phyloP scores from a whole-genome alignment of 768 basidiomycete species.

The Boletus sp. region DNA sequence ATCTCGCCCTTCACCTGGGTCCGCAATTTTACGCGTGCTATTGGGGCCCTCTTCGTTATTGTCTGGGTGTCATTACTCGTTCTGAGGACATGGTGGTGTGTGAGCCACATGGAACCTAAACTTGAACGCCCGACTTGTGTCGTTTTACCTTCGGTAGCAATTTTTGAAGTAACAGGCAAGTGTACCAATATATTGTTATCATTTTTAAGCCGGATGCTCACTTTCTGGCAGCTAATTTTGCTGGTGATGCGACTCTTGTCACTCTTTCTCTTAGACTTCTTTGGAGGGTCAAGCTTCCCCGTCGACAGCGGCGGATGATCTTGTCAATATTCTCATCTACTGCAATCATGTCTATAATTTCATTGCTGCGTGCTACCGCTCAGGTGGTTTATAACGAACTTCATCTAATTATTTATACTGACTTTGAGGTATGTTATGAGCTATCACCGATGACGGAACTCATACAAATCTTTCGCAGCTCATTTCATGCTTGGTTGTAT shows the following conservation, averaged over 20 bases:
- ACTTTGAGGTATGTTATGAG: too few species aligned
- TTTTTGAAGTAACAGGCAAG: conserved; percentile 8
- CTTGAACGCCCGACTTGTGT: neutral
- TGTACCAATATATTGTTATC: neutral
- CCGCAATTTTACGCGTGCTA: neutral
- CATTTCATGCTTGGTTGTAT: conserved; percentile 1
- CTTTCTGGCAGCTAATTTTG: neutral
- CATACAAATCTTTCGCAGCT: neutral
- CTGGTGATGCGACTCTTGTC: conserved; percentile 1
- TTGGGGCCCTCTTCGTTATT: conserved; percentile 2
- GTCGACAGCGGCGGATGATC: too few species aligned
- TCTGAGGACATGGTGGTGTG: conserved; percentile 1
- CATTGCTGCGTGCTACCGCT: conserved; percentile 4
- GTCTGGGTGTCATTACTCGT: neutral
- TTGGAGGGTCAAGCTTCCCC: too few species aligned
- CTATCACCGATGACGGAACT: neutral
- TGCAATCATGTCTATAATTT: conserved; percentile 10
- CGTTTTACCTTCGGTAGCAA: neutral
- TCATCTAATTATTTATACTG: too few species aligned
- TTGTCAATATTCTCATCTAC: conserved; percentile 3
- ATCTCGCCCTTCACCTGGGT: neutral
- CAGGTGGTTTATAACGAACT: neutral
- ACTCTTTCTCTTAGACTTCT: too few species aligned
- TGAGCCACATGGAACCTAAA: neutral
- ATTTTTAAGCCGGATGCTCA: neutral